phyloP scores from a whole-genome alignment of 805 yeast species.

The Candida hispaniensis region DNA sequence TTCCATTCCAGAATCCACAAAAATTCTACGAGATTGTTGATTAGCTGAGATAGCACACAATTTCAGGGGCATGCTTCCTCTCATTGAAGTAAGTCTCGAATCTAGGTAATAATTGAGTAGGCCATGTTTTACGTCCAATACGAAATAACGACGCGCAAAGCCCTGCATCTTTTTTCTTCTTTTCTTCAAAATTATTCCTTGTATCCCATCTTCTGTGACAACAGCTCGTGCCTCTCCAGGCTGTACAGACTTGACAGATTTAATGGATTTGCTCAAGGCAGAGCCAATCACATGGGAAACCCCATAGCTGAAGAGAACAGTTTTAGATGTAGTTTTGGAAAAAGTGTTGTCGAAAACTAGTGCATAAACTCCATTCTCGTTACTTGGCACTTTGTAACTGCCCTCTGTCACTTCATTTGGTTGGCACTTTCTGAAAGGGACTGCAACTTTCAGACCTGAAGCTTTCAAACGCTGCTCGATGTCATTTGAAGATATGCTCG shows the following conservation, averaged over 20 bases:
- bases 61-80: constrained; percentile 87
- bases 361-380: constrained; percentile 60
- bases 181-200: constrained; percentile 63
- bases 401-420: constrained; percentile 59
- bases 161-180: constrained; percentile 81
- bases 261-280: constrained; percentile 1
- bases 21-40: constrained; percentile 52
- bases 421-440: constrained; percentile 45
- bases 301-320: constrained; percentile 50
- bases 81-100: constrained; percentile 55
- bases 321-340: constrained; percentile 74
- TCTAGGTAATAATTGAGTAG: constrained; percentile 71
- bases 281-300: not conserved
- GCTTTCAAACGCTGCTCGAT: constrained; percentile 43
- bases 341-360: constrained; percentile 88
- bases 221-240: constrained; percentile 5
- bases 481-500: constrained; percentile 17
- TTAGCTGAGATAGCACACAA: constrained; percentile 77
- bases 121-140: constrained; percentile 71
- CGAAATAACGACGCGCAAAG: constrained; percentile 73
- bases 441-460: constrained; percentile 41
- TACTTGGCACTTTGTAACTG: constrained; percentile 40
- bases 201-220: constrained; percentile 1
- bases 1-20: constrained; percentile 90
- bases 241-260: constrained; percentile 15